Evolutionary conservation across 2,329 filamentous ascomycete genomes (phyloP), one percentile per base, ranked within the genome.

Genomic region (Mollisiaceae sp.): DNA sequence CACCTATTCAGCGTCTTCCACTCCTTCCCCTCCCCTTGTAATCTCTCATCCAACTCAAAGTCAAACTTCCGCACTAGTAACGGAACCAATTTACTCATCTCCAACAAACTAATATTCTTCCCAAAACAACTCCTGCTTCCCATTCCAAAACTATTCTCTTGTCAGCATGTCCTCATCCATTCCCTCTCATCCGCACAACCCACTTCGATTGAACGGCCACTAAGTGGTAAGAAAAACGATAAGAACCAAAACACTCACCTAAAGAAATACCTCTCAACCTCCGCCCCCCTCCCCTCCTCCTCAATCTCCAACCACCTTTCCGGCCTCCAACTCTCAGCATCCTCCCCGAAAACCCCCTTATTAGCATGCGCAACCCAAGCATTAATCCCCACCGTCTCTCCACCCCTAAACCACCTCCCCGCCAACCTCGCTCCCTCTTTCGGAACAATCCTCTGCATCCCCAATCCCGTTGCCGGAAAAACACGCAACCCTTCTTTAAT

Each of bases 391-490:
- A 83, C 78, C 0, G 76, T 73, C 0, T 77, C 75, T 4, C 81
- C 80, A 2, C 73, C 75, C 0, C 81, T 79, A 61, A 85, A 79
- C 64, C 75, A 78, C 8, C 73, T 76, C 52, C 78, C 77, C 2
- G 76, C 75, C 5, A 85, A 76, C 11, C 78, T 76, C 0, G 76
- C 75, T 0, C 84, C 83, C 0, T 77, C 79, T 2, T 75, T 66
- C 0, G 82, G 81, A 0, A 85, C 82, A 0, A 79, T 76, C 5
- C 83, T 77, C 70, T 81, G 81, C n/a, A 85, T 72, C 1, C 82
- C 80, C 14, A 85, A 72, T 2, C 81, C 83, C 0, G 79, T 79
- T 0, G 82, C 80, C 0, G 83, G 79, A 57, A 84, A 80, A 20
- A 63, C 41, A 20, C 61, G 50, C 41, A 63, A 24, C 20, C 27